Conservation (phyloP, 768 basidiomycete species). For the Kwoniella sp. region DNA sequence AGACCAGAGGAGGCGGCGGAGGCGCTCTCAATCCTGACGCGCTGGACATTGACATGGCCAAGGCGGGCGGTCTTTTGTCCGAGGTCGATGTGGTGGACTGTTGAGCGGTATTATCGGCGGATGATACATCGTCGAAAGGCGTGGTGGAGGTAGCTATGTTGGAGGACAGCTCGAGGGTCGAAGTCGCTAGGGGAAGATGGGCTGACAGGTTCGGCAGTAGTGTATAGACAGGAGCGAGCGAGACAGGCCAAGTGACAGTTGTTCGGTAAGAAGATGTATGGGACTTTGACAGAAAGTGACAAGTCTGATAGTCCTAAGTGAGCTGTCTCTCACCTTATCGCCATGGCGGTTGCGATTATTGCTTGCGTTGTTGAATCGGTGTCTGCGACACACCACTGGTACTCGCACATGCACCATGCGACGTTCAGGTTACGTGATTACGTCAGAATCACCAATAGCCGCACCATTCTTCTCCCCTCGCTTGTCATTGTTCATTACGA, state of each 20-base stretch:
- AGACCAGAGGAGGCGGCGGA: slow-evolving; percentile 7
- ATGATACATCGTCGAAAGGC: slow-evolving; percentile 8
- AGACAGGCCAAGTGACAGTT: not conserved
- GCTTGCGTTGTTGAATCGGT: not conserved
- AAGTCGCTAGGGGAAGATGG: no score
- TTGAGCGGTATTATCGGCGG: not conserved
- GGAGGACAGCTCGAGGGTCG: not conserved
- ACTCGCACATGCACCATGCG: not conserved
- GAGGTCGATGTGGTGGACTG: not conserved
- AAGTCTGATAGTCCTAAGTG: no score
- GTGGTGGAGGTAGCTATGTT: slow-evolving; percentile 21
- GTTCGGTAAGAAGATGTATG: no score
- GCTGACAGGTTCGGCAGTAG: not conserved
- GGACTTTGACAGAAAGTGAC: no score
- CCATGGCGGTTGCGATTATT: not conserved
- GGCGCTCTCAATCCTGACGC: slow-evolving; percentile 4
- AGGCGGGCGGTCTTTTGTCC: slow-evolving; percentile 21
- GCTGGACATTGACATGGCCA: slow-evolving; percentile 4
- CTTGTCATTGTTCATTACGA: no score
- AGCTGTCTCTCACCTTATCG: no score
- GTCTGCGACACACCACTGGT: not conserved
- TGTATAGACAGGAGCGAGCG: not conserved
- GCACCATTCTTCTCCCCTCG: no score
- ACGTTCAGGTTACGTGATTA: not conserved
- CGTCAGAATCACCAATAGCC: not conserved